A percentile compares a stretch with the other conserved stretches of the same genome.
These are phyloP conservation scores for Plantago elongata DNA, from an alignment of 257 asterid species.

Conservation along the genomic window DNA sequence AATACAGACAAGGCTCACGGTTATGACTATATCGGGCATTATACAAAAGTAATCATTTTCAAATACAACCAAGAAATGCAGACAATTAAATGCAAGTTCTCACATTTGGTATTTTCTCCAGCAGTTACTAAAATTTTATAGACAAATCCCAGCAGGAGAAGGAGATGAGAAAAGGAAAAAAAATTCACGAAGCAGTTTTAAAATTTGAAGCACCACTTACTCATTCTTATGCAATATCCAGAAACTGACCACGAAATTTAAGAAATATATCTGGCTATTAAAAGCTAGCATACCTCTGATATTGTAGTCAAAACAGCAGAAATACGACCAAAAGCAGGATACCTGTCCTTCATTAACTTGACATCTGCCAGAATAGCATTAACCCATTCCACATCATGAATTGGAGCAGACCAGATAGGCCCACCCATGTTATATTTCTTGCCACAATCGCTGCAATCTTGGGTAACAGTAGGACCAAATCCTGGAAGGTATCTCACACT, in stretches of 20 bases:
- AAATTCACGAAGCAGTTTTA: too few species aligned
- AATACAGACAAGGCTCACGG: neutral
- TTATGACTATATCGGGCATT: too few species aligned
- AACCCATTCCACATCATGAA: slow-evolving; percentile 95
- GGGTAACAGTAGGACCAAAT: slow-evolving; percentile 83
- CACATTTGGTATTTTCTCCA: neutral
- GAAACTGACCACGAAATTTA: neutral
- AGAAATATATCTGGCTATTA: slow-evolving; percentile 9
- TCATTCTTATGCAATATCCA: neutral
- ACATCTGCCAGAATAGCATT: slow-evolving; percentile 67
- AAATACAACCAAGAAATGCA: neutral
- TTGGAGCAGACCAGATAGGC: slow-evolving; percentile 98
- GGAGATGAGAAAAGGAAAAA: too few species aligned
- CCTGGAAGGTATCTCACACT: slow-evolving; percentile 88
- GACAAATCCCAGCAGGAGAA: neutral
- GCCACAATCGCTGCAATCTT: slow-evolving; percentile 91
- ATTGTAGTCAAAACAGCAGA: slow-evolving; percentile 85
- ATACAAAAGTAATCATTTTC: neutral
- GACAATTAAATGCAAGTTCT: neutral
- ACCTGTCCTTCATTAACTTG: slow-evolving; percentile 52
- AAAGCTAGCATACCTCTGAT: slow-evolving; percentile 61
- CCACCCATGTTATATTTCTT: slow-evolving; percentile 98
- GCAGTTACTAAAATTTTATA: neutral
- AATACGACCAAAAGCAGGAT: slow-evolving; percentile 82
- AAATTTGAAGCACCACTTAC: too few species aligned